A percentile compares a stretch with the other conserved stretches of the same genome.
Evolutionary conservation across 2,329 filamentous ascomycete genomes (phyloP).

Genomic region (Cladosporium sphaerospermum): DNA sequence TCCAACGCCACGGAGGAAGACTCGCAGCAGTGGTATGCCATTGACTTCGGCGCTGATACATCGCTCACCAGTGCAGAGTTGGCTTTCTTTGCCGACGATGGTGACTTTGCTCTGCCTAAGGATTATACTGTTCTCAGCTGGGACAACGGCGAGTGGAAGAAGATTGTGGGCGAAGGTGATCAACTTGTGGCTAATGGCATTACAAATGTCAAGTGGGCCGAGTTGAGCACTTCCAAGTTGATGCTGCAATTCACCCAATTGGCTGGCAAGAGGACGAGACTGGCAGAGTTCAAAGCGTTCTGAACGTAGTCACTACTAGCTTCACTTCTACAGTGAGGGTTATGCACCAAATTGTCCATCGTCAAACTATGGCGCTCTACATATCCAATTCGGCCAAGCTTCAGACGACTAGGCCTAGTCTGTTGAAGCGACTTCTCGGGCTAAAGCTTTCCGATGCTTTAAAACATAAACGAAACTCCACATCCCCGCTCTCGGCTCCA

Average conservation of each 20-base stretch:
- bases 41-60: constrained; percentile 32
- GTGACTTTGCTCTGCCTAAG: constrained; percentile 25
- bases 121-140: constrained; percentile 28
- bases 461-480: neutral
- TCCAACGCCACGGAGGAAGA: constrained; percentile 25
- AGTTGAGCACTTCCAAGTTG: constrained; percentile 22
- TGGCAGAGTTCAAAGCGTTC: constrained; percentile 36
- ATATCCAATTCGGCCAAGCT: too few relatives aligned
- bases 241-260: constrained; percentile 31
- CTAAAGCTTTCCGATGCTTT: too few relatives aligned
- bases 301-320: neutral
- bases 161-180: constrained; percentile 22
- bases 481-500: neutral
- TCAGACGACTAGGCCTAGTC: too few relatives aligned
- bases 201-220: constrained; percentile 29
- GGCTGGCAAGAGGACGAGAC: constrained; percentile 27
- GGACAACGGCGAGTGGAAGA: constrained; percentile 24
- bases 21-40: constrained; percentile 32
- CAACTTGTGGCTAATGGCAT: constrained; percentile 33
- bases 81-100: constrained; percentile 31
- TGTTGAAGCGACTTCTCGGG: too few relatives aligned
- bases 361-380: too few relatives aligned
- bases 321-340: too few relatives aligned
- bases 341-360: too few relatives aligned
- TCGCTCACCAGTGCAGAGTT: constrained; percentile 30